These are phyloP conservation scores for Betula pendula DNA, from an alignment of 306 rosid species.

Conservation along the genomic window DNA sequence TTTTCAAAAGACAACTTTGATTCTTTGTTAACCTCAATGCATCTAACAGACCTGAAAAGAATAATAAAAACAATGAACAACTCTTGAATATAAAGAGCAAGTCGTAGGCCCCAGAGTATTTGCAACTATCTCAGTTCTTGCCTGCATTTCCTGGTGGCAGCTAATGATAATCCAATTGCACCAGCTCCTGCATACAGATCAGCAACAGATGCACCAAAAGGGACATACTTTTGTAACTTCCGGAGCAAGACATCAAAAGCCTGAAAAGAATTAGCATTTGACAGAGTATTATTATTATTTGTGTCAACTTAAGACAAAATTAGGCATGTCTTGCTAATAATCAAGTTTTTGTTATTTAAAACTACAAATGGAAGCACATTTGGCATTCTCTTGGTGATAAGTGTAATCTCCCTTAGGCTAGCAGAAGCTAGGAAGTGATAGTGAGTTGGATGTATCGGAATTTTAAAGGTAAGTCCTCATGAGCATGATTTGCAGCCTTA, in stretches of 20 bases:
- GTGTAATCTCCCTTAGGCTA: no score
- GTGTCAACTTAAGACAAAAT: background rate
- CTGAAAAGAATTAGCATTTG: slow-evolving; percentile 40
- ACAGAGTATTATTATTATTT: slow-evolving; percentile 1
- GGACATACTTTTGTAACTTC: slow-evolving; percentile 87
- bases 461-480: no score
- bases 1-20: slow-evolving; percentile 90
- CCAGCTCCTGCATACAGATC: slow-evolving; percentile 99
- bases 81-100: slow-evolving; percentile 15
- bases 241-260: slow-evolving; percentile 85
- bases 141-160: slow-evolving; percentile 94
- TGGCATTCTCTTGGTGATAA: no score
- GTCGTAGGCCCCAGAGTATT: slow-evolving; percentile 12
- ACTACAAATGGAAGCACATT: background rate
- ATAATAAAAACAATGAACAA: slow-evolving; percentile 17
- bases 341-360: background rate
- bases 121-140: slow-evolving; percentile 42
- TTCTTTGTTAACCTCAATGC: slow-evolving; percentile 91
- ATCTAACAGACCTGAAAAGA: slow-evolving; percentile 70
- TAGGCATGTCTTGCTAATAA: slow-evolving; percentile 3
- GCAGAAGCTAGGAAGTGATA: no score
- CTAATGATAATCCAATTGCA: slow-evolving; percentile 89
- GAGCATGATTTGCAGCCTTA: no score
- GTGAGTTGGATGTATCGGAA: no score
- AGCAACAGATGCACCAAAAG: slow-evolving; percentile 78